Percentiles rank a stretch among this genome's conserved stretches.
phyloP scores from a whole-genome alignment of 257 asterid species.

The Solanum megistacrolobum region DNA sequence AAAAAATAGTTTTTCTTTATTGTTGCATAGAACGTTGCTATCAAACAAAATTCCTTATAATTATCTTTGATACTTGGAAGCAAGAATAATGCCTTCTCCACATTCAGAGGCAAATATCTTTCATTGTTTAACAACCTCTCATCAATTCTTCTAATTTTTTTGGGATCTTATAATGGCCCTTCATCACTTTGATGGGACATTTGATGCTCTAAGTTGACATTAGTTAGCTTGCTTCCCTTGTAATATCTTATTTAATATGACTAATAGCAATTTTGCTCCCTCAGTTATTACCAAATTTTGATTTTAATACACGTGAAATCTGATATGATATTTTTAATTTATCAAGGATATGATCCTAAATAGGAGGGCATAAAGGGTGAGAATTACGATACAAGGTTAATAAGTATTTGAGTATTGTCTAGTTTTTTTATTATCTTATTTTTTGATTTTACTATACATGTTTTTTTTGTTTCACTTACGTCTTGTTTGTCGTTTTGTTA shows the following conservation, averaged over 20 bases:
- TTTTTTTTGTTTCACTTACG: background rate
- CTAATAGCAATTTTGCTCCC: background rate
- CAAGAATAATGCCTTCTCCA: slow-evolving; percentile 25
- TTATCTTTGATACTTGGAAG: background rate
- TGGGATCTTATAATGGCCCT: background rate
- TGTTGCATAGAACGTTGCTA: background rate
- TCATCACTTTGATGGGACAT: background rate
- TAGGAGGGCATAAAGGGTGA: background rate
- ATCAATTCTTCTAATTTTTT: background rate
- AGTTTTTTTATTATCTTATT: background rate
- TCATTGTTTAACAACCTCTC: slow-evolving; percentile 25
- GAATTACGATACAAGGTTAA: background rate
- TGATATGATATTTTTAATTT: background rate
- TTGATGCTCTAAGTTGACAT: background rate
- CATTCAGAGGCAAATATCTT: slow-evolving; percentile 28
- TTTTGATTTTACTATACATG: background rate
- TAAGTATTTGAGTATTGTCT: background rate
- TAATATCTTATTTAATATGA: background rate
- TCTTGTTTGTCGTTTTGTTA: background rate
- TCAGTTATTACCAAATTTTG: background rate
- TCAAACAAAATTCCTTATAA: background rate
- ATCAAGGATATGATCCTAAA: background rate
- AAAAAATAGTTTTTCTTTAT: too few species aligned
- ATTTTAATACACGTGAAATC: background rate
- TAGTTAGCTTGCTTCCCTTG: background rate